These are phyloP conservation scores for Circinella minor DNA, from an alignment of 371 early-diverging fungal species.

Conservation along the genomic window DNA sequence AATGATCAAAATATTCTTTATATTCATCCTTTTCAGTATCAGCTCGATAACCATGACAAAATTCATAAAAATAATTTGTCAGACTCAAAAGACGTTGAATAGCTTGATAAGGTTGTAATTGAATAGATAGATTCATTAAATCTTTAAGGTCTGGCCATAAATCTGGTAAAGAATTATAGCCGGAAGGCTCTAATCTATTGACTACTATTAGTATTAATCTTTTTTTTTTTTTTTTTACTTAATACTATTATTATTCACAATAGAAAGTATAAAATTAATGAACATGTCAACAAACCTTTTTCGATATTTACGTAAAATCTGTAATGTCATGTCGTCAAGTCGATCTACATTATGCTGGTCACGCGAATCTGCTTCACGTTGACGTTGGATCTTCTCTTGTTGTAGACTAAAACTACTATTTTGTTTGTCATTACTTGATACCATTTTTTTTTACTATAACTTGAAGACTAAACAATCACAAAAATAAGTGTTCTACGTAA, in stretches of 20 bases:
- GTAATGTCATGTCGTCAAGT: conserved; percentile 11
- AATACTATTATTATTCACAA: no score
- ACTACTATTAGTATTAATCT: no score
- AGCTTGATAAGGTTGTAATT: conserved; percentile 23
- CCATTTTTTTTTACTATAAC: conserved; percentile 1
- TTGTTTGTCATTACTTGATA: not conserved
- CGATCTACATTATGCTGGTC: conserved; percentile 13
- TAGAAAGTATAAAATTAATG: no score
- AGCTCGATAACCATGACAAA: conserved; percentile 34
- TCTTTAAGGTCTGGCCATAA: conserved; percentile 36
- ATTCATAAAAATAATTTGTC: conserved; percentile 44
- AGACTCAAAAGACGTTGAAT: conserved; percentile 34
- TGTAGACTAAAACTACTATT: not conserved
- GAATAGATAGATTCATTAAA: conserved; percentile 23
- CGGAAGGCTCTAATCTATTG: conserved; percentile 19
- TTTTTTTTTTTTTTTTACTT: no score
- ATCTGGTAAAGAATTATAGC: conserved; percentile 30
- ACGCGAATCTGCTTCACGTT: not conserved
- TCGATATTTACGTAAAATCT: conserved; percentile 36
- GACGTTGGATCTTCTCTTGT: not conserved
- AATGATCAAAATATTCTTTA: conserved; percentile 33
- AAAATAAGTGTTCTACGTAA: not conserved
- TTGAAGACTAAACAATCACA: not conserved
- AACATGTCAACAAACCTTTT: conserved; percentile 25
- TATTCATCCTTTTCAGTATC: conserved; percentile 34